Conservation (phyloP, 2,329 filamentous ascomycete genomes). For the Aspergillus carbonarius region DNA sequence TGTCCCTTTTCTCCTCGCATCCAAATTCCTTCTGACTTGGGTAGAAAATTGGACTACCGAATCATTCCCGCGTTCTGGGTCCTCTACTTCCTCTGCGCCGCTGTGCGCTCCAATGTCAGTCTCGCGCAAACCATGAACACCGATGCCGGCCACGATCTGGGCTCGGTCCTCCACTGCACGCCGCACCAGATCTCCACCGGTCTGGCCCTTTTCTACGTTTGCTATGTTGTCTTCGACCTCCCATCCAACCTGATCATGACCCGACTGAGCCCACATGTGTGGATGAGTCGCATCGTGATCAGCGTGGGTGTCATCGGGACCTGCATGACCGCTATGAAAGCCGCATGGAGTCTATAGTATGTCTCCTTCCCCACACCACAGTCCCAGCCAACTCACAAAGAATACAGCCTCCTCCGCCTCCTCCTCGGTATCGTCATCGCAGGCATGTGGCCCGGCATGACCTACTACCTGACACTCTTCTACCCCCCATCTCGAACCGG, state of each 20-base stretch:
- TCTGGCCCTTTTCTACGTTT: slow-evolving; percentile 85
- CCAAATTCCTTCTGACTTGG: not conserved
- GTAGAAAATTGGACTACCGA: slow-evolving; percentile 57
- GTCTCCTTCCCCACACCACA: slow-evolving; percentile 22
- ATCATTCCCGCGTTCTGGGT: slow-evolving; percentile 78
- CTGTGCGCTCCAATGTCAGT: slow-evolving; percentile 87
- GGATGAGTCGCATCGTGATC: slow-evolving; percentile 90
- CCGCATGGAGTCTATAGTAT: slow-evolving; percentile 80
- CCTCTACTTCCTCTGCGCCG: slow-evolving; percentile 88
- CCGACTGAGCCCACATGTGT: slow-evolving; percentile 76
- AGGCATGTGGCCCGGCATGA: slow-evolving; percentile 95
- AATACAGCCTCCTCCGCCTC: slow-evolving; percentile 66
- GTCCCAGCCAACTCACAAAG: slow-evolving; percentile 1
- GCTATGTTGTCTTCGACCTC: slow-evolving; percentile 85
- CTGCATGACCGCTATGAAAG: slow-evolving; percentile 78
- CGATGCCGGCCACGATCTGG: slow-evolving; percentile 69
- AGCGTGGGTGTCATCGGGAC: slow-evolving; percentile 81
- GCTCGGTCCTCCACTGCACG: slow-evolving; percentile 65
- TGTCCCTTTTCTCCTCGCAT: not conserved
- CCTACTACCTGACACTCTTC: slow-evolving; percentile 87
- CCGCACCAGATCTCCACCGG: slow-evolving; percentile 79
- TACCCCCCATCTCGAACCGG: slow-evolving; percentile 84
- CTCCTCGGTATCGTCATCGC: slow-evolving; percentile 84
- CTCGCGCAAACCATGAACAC: slow-evolving; percentile 94
- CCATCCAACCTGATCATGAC: slow-evolving; percentile 90